phyloP scores from a whole-genome alignment of 768 basidiomycete genomes.

The Boletus reticulatus region DNA sequence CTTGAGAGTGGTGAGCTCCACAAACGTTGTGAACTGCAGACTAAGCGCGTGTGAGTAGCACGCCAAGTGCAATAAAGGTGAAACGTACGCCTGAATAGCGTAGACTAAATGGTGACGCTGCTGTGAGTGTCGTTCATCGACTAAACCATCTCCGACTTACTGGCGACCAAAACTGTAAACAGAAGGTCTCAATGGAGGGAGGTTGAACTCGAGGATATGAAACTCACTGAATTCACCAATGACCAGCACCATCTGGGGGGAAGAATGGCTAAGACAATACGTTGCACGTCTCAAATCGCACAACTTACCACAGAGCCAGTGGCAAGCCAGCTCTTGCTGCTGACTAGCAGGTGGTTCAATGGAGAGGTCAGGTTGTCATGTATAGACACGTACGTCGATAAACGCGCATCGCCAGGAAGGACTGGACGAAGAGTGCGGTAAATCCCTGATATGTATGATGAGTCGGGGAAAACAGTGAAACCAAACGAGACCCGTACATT shows the following conservation, averaged over 20 bases:
- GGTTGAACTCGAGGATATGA: no score
- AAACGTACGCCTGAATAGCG: conserved; percentile 34
- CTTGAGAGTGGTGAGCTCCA: conserved; percentile 46
- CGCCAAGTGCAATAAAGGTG: background rate
- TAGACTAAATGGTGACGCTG: conserved; percentile 31
- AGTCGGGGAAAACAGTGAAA: background rate
- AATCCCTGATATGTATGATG: conserved; percentile 30
- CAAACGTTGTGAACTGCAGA: conserved; percentile 43
- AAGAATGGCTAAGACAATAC: background rate
- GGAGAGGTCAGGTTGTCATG: background rate
- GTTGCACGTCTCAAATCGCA: background rate
- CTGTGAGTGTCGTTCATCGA: conserved; percentile 4
- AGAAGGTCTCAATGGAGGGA: conserved; percentile 8
- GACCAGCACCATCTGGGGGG: conserved; percentile 32
- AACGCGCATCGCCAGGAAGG: conserved; percentile 53
- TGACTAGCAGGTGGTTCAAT: conserved; percentile 37
- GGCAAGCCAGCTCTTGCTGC: conserved; percentile 46
- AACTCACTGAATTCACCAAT: conserved; percentile 41
- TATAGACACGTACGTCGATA: conserved; percentile 41
- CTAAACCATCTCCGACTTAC: conserved; percentile 22
- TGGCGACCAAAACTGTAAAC: conserved; percentile 31
- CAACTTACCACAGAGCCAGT: conserved; percentile 35
- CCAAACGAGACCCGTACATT: conserved; percentile 33
- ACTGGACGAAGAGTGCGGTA: conserved; percentile 56
- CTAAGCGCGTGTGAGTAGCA: conserved; percentile 29